phyloP scores from a whole-genome alignment of 2,329 filamentous ascomycete species.

The Podosphaera leucotricha region DNA sequence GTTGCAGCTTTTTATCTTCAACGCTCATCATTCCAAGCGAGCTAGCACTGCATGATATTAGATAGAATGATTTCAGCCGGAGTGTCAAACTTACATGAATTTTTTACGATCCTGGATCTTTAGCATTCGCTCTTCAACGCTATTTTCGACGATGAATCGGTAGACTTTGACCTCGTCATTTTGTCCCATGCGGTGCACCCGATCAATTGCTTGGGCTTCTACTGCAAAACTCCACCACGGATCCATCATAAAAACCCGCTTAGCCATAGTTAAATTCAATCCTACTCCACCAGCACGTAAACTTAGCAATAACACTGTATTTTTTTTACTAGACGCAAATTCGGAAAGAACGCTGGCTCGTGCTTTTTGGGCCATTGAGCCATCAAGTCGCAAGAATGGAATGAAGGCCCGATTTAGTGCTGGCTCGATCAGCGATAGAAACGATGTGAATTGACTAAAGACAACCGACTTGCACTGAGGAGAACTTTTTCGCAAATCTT shows the following conservation, averaged over 20 bases:
- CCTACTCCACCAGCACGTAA: conserved; percentile 82
- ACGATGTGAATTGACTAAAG: conserved; percentile 94
- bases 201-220: conserved; percentile 91
- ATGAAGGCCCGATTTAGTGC: conserved; percentile 52
- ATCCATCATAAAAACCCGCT: conserved; percentile 95
- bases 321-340: conserved; percentile 39
- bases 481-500: conserved; percentile 38
- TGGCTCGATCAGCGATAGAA: conserved; percentile 73
- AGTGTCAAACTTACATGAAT: conserved; percentile 49
- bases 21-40: conserved; percentile 87
- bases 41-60: conserved; percentile 41
- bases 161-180: conserved; percentile 64
- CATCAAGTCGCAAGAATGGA: conserved; percentile 68
- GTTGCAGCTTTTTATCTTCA: conserved; percentile 71
- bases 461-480: conserved; percentile 65
- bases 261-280: conserved; percentile 73
- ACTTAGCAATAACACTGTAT: conserved; percentile 58
- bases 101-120: conserved; percentile 87
- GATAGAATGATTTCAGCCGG: background rate
- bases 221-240: conserved; percentile 98
- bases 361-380: conserved; percentile 66
- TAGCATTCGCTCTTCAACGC: conserved; percentile 89
- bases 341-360: conserved; percentile 54
- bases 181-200: conserved; percentile 93
- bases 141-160: conserved; percentile 70